phyloP scores from a whole-genome alignment of 2,329 filamentous ascomycete genomes.

The Arthrinium puccinioides region DNA sequence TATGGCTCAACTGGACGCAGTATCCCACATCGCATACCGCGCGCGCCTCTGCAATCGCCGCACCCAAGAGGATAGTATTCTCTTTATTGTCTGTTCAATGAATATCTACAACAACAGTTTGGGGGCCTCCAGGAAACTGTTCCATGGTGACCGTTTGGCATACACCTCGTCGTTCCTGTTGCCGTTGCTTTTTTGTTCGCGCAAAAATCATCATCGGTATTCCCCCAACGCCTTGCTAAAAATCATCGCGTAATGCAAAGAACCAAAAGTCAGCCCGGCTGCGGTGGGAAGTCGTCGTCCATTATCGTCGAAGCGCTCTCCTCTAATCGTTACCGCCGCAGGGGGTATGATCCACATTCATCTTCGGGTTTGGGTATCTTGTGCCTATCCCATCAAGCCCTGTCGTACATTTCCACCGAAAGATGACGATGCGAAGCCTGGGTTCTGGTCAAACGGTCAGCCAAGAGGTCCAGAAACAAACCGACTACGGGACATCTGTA shows the following conservation, averaged over 20 bases:
- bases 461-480: constrained; percentile 18
- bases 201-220: constrained; percentile 3
- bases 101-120: too few species aligned
- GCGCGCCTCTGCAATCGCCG: too few species aligned
- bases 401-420: constrained; percentile 38
- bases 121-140: too few species aligned
- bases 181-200: constrained; percentile 7
- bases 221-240: constrained; percentile 11
- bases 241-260: constrained; percentile 7
- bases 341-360: constrained; percentile 10
- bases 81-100: background rate
- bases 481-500: constrained; percentile 19
- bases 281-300: background rate
- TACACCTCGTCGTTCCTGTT: too few species aligned
- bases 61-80: too few species aligned
- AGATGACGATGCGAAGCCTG: constrained; percentile 33
- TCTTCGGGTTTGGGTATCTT: constrained; percentile 33
- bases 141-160: too few species aligned
- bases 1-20: too few species aligned
- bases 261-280: constrained; percentile 1
- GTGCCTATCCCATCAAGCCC: constrained; percentile 50
- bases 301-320: background rate
- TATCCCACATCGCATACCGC: too few species aligned
- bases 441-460: constrained; percentile 39
- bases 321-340: background rate